These are phyloP conservation scores for Clarireedia homoeocarpa DNA, from an alignment of 2,329 filamentous ascomycete species.

Conservation along the genomic window DNA sequence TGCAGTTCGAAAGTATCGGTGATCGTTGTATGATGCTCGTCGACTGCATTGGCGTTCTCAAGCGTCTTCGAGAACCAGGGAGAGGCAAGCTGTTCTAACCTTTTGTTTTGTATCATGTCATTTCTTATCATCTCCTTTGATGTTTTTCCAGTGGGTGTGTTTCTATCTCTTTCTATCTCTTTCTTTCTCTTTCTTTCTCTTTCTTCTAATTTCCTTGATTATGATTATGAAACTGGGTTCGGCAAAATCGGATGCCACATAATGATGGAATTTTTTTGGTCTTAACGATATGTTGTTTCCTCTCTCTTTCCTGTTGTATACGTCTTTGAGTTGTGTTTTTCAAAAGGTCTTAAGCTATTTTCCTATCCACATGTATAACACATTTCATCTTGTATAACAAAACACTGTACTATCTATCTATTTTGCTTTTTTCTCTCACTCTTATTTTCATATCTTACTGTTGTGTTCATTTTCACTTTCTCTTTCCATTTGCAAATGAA, in stretches of 20 bases:
- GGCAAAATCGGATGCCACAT: background rate
- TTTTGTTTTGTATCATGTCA: background rate
- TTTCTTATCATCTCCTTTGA: background rate
- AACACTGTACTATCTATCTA: background rate
- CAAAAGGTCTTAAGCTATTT: background rate
- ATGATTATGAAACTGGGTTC: background rate
- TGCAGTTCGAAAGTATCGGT: slow-evolving; percentile 44
- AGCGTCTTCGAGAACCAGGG: slow-evolving; percentile 40
- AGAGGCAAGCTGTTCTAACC: slow-evolving; percentile 36
- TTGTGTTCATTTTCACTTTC: background rate
- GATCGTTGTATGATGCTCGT: slow-evolving; percentile 42
- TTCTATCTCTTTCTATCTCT: background rate
- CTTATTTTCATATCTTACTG: background rate
- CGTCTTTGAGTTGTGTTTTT: background rate
- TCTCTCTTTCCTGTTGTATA: background rate
- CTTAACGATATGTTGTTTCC: background rate
- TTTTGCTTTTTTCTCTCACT: background rate
- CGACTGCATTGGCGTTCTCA: slow-evolving; percentile 46
- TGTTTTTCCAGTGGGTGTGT: background rate
- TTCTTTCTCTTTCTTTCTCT: background rate
- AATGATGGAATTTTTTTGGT: background rate
- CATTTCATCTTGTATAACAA: background rate
- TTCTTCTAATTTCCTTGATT: background rate
- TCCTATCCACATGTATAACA: background rate
- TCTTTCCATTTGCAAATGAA: background rate